A percentile compares a stretch with the other conserved stretches of the same genome.
These are phyloP conservation scores for Trametes cinnabarina DNA, from an alignment of 768 basidiomycete species.

Conservation along the genomic window DNA sequence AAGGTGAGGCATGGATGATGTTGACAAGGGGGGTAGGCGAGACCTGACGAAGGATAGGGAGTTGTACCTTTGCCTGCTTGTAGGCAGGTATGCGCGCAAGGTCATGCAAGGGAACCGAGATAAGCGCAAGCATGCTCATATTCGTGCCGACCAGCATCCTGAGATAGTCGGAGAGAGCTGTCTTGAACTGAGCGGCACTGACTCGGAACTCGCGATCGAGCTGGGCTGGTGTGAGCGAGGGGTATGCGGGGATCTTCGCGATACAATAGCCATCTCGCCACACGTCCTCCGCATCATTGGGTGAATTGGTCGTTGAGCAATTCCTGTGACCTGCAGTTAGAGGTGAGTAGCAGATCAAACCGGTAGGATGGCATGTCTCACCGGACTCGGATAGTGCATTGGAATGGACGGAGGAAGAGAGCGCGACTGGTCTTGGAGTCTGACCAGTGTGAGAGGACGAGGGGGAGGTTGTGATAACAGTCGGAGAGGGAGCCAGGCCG, in stretches of 20 bases:
- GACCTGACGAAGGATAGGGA: not conserved
- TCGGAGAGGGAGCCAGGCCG: no score
- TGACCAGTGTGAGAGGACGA: no score
- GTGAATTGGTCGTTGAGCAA: no score
- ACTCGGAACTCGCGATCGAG: not conserved
- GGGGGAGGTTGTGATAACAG: no score
- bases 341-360: no score
- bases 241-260: not conserved
- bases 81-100: not conserved
- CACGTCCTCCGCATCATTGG: not conserved
- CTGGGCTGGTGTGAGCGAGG: not conserved
- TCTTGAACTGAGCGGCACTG: not conserved
- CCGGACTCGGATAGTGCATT: no score
- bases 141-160: not conserved
- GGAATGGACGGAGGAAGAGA: no score
- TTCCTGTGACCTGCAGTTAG: no score
- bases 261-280: not conserved
- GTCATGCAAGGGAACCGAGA: not conserved
- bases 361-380: no score
- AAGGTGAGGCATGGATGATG: conserved; percentile 1
- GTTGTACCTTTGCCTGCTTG: not conserved
- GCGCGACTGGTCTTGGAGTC: no score
- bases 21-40: not conserved
- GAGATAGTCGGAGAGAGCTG: not conserved
- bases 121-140: not conserved